Evolutionary conservation across 257 asterid genomes (phyloP), one percentile per base, ranked within the genome.

Genomic region (Fraxinus americana): DNA sequence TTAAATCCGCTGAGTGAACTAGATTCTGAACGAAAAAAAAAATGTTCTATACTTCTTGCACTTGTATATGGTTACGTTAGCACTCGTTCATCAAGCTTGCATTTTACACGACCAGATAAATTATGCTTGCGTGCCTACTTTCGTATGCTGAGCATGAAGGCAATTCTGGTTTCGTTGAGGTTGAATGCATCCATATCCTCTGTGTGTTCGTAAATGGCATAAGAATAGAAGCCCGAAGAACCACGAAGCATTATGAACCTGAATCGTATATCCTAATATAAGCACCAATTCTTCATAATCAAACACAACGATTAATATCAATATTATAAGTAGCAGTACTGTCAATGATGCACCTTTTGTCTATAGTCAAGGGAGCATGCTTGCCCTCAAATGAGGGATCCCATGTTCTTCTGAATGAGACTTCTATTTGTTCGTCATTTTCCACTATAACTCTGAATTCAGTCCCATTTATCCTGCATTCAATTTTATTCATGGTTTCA

Each of bases 331-430:
- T 7, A 19, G 66, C 12, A 57, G 4, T n/a, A 57, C 27, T 57
- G 66, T 34, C 10, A 57, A 17, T 17, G 25, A n/a, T n/a, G 66
- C 66, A 57, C 92, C 95, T 90, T 85, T 88, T 90, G 81, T 90
- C 95, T 45, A 90, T 65, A 50, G 85, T 84, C 35, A 90, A 63
- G 0, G 92, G 90, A 12, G 83, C 45, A 70, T 45, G 81, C 7
- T 83, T 52, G 27, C 85, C 81, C 50, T 61, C 52, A 32, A 84
- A 50, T 8, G 86, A 86, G 70, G 74, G 73, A 84, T 87, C 90
- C 97, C 97, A 94, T 59, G 76, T 87, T 73, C 98, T 88, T 36
- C 88, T 86, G 79, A 94, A 94, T 11, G 98, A 94, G 38, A 94
- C 87, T 85, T 94, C 98, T 48, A 91, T 88, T 73, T 83, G 87